Evolutionary conservation across 2,329 filamentous ascomycete genomes (phyloP).

Genomic region (Zymoseptoria crescenta): DNA sequence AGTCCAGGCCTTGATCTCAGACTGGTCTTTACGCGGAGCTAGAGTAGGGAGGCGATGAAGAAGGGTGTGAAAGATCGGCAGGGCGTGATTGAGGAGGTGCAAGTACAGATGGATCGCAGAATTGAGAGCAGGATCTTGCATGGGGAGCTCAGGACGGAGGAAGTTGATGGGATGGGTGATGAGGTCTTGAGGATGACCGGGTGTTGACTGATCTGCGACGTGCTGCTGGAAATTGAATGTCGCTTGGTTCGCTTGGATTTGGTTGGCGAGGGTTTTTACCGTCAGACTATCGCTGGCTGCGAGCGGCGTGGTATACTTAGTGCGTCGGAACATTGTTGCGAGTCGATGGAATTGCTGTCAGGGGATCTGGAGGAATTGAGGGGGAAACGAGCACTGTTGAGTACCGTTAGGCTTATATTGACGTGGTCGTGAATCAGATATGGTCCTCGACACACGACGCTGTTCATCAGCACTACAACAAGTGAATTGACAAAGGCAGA

Average conservation of each 20-base stretch:
- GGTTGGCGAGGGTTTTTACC: neutral
- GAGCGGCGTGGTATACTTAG: neutral
- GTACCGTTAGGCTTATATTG: neutral
- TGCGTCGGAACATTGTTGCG: neutral
- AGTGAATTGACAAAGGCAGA: neutral
- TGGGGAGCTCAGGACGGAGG: neutral
- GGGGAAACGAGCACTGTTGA: neutral
- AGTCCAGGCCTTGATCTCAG: neutral
- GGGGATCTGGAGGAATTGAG: neutral
- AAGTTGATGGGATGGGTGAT: neutral
- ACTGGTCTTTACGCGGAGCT: neutral
- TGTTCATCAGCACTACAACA: neutral
- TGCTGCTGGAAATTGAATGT: neutral
- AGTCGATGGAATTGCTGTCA: neutral
- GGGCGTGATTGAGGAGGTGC: neutral
- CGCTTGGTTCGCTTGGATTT: neutral
- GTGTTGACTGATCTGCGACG: neutral
- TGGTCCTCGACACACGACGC: neutral
- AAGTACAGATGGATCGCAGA: neutral
- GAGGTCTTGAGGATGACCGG: neutral
- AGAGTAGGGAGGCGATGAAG: neutral
- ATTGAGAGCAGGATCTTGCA: neutral
- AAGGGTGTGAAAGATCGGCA: neutral
- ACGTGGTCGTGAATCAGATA: neutral
- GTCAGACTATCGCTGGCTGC: neutral